phyloP scores from a whole-genome alignment of 352 stramenopile genomes.

The Phytopythium vexans region DNA sequence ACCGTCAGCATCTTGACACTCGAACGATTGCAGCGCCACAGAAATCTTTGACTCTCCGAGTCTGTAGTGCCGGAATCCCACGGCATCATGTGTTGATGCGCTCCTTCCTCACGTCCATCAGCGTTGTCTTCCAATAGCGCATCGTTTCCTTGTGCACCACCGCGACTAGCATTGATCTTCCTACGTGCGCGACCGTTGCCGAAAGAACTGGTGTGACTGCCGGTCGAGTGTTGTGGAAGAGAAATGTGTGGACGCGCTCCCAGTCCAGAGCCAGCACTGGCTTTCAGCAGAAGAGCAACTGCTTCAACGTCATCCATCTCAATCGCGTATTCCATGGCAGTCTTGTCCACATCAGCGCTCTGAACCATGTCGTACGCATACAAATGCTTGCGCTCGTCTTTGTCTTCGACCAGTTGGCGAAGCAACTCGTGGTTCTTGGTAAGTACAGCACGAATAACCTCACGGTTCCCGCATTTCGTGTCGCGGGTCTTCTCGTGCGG shows the following conservation, averaged over 20 bases:
- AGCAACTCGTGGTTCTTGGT: constrained; percentile 63
- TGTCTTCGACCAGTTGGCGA: constrained; percentile 40
- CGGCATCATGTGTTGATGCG: constrained; percentile 12
- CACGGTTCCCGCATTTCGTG: constrained; percentile 40
- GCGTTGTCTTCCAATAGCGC: constrained; percentile 44
- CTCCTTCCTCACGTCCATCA: background rate
- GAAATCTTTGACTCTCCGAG: constrained; percentile 27
- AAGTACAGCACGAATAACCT: constrained; percentile 67
- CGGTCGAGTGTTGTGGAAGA: constrained; percentile 61
- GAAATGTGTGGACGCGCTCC: constrained; percentile 43
- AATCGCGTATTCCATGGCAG: constrained; percentile 59
- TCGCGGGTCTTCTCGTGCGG: constrained; percentile 34
- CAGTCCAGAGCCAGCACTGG: constrained; percentile 32
- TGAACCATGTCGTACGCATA: constrained; percentile 37
- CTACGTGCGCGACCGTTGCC: constrained; percentile 71
- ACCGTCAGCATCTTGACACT: constrained; percentile 65
- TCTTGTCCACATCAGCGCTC: constrained; percentile 40
- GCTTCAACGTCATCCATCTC: constrained; percentile 50
- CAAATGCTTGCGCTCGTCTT: constrained; percentile 41
- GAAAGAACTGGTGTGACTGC: constrained; percentile 66
- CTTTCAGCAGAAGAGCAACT: constrained; percentile 33
- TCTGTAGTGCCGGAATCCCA: too few relatives aligned
- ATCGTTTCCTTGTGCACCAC: constrained; percentile 72
- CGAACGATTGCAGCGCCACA: constrained; percentile 3
- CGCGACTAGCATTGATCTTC: constrained; percentile 74